A percentile compares a stretch with the other conserved stretches of the same genome.
Conservation (phyloP, 495 filamentous ascomycete genomes). For the Podospora comata region DNA sequence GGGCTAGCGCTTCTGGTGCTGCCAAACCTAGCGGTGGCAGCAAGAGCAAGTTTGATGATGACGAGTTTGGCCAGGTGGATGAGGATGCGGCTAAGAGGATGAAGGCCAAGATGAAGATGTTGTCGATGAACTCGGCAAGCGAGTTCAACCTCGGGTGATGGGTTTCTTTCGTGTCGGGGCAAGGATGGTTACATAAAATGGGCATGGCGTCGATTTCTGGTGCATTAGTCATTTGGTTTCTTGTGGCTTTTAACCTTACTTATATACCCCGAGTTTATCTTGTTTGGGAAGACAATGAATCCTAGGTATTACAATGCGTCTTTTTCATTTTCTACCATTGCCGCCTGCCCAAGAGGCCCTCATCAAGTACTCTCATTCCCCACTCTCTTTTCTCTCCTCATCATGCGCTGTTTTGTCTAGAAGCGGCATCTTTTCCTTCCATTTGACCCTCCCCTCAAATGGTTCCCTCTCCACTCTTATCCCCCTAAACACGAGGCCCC, state of each 20-base stretch:
- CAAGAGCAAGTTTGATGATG: constrained; percentile 35
- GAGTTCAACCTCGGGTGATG: constrained; percentile 87
- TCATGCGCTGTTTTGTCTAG: not conserved
- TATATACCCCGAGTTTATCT: constrained; percentile 8
- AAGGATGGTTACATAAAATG: not conserved
- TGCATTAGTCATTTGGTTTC: not conserved
- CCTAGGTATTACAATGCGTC: not conserved
- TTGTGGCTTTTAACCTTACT: not conserved
- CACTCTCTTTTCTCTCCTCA: not conserved
- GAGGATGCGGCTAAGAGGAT: constrained; percentile 70
- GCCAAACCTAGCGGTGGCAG: constrained; percentile 13
- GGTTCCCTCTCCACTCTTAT: not conserved
- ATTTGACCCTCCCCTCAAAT: not conserved
- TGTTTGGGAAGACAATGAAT: constrained; percentile 7
- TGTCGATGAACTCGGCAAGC: constrained; percentile 66
- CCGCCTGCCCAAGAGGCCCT: not conserved
- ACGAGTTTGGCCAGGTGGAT: constrained; percentile 42
- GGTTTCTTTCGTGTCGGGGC: not conserved
- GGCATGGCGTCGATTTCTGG: constrained; percentile 1
- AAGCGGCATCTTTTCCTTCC: not conserved
- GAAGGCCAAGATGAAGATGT: constrained; percentile 70
- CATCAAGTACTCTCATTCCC: not conserved
- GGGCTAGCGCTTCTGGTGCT: constrained; percentile 12
- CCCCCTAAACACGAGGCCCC: not conserved
- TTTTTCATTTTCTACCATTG: not conserved